These are phyloP conservation scores for Naematelia encephala DNA, from an alignment of 768 basidiomycete genomes.

Conservation along the genomic window DNA sequence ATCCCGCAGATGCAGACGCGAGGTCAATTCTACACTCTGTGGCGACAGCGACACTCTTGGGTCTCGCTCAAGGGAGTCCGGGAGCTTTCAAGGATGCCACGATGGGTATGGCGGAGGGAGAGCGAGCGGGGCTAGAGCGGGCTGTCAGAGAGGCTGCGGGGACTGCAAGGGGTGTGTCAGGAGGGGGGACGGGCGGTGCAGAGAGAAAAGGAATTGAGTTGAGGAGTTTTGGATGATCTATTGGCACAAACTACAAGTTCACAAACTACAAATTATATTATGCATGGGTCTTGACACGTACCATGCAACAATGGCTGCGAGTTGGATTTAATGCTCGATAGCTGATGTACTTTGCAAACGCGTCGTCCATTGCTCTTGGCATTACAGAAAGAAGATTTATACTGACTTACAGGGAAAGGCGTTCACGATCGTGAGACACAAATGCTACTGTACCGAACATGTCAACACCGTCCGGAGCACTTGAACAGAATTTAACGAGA, in stretches of 20 bases:
- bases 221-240: conserved; percentile 33
- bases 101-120: conserved; percentile 60
- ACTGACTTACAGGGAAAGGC: too few species aligned
- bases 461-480: too few species aligned
- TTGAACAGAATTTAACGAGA: too few species aligned
- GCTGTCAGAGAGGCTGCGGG: conserved; percentile 70
- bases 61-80: conserved; percentile 69
- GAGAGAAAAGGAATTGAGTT: conserved; percentile 43
- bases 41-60: conserved; percentile 65
- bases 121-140: conserved; percentile 66
- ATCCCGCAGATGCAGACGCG: conserved; percentile 51
- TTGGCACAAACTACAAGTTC: not conserved
- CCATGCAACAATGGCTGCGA: too few species aligned
- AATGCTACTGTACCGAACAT: too few species aligned
- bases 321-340: too few species aligned
- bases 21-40: conserved; percentile 56
- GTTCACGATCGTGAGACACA: too few species aligned
- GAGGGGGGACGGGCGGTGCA: conserved; percentile 5
- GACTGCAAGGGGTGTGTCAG: not conserved
- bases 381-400: too few species aligned
- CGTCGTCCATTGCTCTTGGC: too few species aligned
- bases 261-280: not conserved
- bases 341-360: too few species aligned
- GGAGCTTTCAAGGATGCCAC: conserved; percentile 81
- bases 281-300: too few species aligned